Base-by-base conservation (phyloP, 208 protist genomes). In the Wallacemonas rigidus region DNA sequence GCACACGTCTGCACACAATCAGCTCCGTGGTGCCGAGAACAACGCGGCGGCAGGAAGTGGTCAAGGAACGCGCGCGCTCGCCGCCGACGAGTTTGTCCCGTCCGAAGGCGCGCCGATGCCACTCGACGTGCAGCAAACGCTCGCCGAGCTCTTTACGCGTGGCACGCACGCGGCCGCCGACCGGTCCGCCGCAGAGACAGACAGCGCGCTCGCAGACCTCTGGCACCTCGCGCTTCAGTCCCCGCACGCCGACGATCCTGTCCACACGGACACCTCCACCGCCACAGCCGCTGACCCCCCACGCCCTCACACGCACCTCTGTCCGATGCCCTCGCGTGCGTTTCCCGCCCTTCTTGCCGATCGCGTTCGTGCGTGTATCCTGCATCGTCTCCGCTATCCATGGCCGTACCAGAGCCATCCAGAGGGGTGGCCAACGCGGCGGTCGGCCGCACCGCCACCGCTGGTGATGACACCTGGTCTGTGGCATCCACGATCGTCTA, bases 341-440 rank as follows among this genome's bases (percentile, higher is more conserved):
- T 50, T 39, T n/a, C 12, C 57, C 4, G 57, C n/a, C 36, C 4
- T 12, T 40, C 40, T 65, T 0, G 60, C 60, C 17, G n/a, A 45
- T 12, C 60, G 60, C 40, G 60, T 48, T 6, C n/a, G 36, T 11
- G 9, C 3, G 41, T 38, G 12, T 15, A 41, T 50, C 11, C 36
- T 9, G 11, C 44, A 51, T 17, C 60, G 39, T 35, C 14, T 65
- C n/a, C 60, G 60, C 60, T 50, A 50, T 51, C 60, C 60, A 8
- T 65, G 60, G 60, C 60, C 60, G 12, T 65, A 65, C 36, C 38
- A 65, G n/a, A 17, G 44, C 3, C 4, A n/a, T 36, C 60, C 43
- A 4, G 15, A 57, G 6, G 17, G 5, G 53, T 57, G 6, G 45
- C 45, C 53, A 7, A 26, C 11, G 9, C 5, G 53, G 6, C 5